These are phyloP conservation scores for Solanum ahanhuiri DNA, from an alignment of 257 asterid genomes.

Conservation along the genomic window DNA sequence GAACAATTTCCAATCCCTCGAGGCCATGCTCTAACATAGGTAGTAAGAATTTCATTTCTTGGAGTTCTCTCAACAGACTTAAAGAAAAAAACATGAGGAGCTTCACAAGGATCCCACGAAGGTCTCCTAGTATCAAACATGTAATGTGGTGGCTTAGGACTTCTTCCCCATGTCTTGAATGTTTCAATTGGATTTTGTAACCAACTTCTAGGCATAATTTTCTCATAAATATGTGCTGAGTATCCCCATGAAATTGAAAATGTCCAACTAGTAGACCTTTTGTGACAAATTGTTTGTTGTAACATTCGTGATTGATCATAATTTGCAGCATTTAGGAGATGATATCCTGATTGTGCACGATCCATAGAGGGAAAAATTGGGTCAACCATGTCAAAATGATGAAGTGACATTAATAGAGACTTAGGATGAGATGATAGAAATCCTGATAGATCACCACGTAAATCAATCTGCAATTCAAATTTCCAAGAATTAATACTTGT, in stretches of 20 bases:
- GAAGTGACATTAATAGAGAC: conserved; percentile 38
- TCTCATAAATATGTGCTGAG: conserved; percentile 42
- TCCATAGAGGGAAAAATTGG: conserved; percentile 46
- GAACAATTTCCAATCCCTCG: conserved; percentile 18
- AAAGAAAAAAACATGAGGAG: conserved; percentile 46
- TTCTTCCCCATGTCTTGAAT: conserved; percentile 25
- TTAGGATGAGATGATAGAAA: conserved; percentile 41
- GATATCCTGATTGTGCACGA: conserved; percentile 30
- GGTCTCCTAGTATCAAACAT: conserved; percentile 33
- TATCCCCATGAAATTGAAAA: conserved; percentile 64
- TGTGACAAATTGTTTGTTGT: conserved; percentile 48
- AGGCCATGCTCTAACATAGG: conserved; percentile 20
- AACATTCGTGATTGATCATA: conserved; percentile 41
- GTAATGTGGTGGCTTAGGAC: conserved; percentile 11
- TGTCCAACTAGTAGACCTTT: conserved; percentile 28
- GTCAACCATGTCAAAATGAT: conserved; percentile 39
- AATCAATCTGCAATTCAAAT: conserved; percentile 28
- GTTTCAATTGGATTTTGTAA: conserved; percentile 45
- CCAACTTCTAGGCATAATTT: conserved; percentile 35
- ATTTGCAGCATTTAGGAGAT: conserved; percentile 39
- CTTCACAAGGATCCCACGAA: conserved; percentile 32
- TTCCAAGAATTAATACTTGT: not conserved
- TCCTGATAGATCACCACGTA: conserved; percentile 47
- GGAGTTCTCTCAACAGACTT: conserved; percentile 2
- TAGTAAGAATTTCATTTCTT: conserved; percentile 10